Base-by-base conservation (phyloP, 176 grass and related monocot genomes). In the Hsuehochloa calcarea region DNA sequence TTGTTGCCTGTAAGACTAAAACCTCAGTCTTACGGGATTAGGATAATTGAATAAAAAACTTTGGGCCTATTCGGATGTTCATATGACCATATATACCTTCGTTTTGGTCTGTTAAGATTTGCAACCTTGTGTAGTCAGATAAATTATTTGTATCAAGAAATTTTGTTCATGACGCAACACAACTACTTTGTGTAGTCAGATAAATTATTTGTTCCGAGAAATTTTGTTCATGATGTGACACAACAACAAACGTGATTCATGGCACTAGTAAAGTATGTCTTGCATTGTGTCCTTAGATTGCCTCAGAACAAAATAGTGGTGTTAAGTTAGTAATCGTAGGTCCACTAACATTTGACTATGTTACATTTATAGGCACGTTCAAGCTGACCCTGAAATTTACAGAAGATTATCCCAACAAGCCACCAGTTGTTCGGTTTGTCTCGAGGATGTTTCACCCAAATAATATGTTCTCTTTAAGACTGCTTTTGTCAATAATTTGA, bases 381-480 rank as follows among this genome's bases (percentile, higher is more conserved):
- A 95, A 98, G 88, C 67, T 98, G 80, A 98, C 93, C 14, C 80
- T 98, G 78, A 87, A 95, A 81, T 93, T 93, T 67, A 78, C 87
- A 17, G 93, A 98, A 89, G 96, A 98, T 87, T 98, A 98, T 61
- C 93, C 96, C n/a, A 98, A 98, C 85, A 98, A 95, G 50, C 96
- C 96, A 39, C 93, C 96, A 20, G 92, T 83, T 87, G 96, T 98
- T 49, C 80, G 85, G 69, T 98, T 98, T 90, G 91, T 98, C 69
- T 98, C 96, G 4, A 92, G 91, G 75, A 98, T 98, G 91, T 95
- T 98, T 87, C 96, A 98, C 87, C 96, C 93, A 69, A 98, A 98
- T 39, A 98, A 93, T 98, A 90, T 87, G 88, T 22, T 77, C 49
- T 86, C 43, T 72, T 82, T 20, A 20, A 58, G 16, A 65, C 76